Evolutionary conservation across 306 rosid genomes (phyloP).

Genomic region (Trichosanthes cucumerina): DNA sequence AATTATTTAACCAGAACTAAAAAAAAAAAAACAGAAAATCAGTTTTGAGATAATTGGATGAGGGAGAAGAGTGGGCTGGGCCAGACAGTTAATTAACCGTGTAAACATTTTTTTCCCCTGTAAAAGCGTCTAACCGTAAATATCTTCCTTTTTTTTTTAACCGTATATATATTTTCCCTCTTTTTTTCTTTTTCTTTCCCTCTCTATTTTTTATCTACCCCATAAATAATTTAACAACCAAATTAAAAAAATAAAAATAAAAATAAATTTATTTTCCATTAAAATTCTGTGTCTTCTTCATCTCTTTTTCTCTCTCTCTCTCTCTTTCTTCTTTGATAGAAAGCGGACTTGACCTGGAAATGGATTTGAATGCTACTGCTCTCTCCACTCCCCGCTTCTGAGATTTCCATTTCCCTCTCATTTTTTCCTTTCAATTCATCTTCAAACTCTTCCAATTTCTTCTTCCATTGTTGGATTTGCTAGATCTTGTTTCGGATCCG

Average conservation of each 20-base stretch:
- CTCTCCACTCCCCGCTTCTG: conserved; percentile 8
- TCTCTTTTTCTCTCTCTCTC: not conserved
- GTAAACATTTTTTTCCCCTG: not conserved
- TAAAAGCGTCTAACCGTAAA: conserved; percentile 8
- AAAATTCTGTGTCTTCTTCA: conserved; percentile 3
- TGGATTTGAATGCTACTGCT: conserved; percentile 14
- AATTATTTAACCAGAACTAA: not conserved
- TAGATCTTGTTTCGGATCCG: conserved; percentile 6
- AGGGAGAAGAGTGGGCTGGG: not conserved
- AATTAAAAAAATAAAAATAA: not conserved
- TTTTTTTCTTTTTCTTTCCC: not conserved
- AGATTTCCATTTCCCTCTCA: conserved; percentile 4
- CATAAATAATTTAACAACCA: not conserved
- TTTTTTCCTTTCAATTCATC: not conserved
- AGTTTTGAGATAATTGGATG: conserved; percentile 2
- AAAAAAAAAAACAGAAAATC: not conserved
- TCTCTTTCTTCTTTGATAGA: not conserved
- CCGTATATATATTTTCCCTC: not conserved
- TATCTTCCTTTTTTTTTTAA: not conserved
- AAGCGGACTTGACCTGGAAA: conserved; percentile 18
- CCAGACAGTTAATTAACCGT: conserved; percentile 7
- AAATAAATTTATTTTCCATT: not conserved
- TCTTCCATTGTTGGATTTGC: not conserved
- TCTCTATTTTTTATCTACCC: not conserved
- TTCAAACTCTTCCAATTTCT: not conserved